Conservation (phyloP, 495 filamentous ascomycete species). For the Lasiosphaeriaceae sp. region DNA sequence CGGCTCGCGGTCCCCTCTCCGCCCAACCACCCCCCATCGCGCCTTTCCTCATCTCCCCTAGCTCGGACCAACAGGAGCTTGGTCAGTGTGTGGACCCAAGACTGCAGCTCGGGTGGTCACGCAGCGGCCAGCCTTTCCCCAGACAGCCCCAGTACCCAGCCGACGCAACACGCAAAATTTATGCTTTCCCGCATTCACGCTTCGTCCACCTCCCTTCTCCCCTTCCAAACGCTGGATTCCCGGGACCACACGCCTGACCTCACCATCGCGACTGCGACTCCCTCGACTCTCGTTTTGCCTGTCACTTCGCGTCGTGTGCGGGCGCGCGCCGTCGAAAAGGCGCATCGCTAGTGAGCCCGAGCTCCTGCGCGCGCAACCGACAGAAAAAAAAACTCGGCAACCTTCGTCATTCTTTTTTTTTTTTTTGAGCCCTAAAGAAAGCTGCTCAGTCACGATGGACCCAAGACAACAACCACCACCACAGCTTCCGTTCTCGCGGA, state of each 20-base stretch:
- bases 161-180: slow-evolving; percentile 18
- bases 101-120: slow-evolving; percentile 18
- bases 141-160: slow-evolving; percentile 4
- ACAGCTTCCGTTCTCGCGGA: slow-evolving; percentile 38
- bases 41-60: slow-evolving; percentile 7
- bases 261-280: background rate
- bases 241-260: background rate
- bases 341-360: slow-evolving; percentile 4
- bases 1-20: background rate
- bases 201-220: background rate
- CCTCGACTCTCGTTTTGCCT: slow-evolving; percentile 2
- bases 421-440: background rate
- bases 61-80: slow-evolving; percentile 18
- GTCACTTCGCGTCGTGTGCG: slow-evolving; percentile 1
- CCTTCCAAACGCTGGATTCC: background rate
- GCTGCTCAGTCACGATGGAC: slow-evolving; percentile 32
- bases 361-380: slow-evolving; percentile 4
- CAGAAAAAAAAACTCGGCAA: slow-evolving; percentile 10
- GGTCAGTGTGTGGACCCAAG: background rate
- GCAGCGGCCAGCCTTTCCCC: slow-evolving; percentile 15
- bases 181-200: slow-evolving; percentile 10
- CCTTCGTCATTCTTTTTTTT: slow-evolving; percentile 17
- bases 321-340: slow-evolving; percentile 6
- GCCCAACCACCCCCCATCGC: slow-evolving; percentile 5
- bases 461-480: slow-evolving; percentile 38